Evolutionary conservation across 2,329 filamentous ascomycete genomes (phyloP).

Genomic region (Sclerotinia subarctica): DNA sequence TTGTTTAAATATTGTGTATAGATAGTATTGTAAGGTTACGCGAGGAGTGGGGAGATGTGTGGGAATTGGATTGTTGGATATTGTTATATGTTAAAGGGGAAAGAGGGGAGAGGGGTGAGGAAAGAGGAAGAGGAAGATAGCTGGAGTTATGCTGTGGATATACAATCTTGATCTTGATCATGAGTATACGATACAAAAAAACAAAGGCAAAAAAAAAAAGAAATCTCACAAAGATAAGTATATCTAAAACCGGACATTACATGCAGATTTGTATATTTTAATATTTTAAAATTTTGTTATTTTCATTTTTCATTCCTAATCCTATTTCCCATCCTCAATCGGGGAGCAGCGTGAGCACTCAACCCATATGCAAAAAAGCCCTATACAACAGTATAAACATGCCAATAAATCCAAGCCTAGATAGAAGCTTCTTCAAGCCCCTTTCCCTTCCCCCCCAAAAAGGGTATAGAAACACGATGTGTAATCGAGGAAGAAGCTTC

Average conservation of each 20-base stretch:
- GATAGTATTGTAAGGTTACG: no score
- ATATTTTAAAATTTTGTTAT: no score
- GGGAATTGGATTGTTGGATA: no score
- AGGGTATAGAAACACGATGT: not conserved
- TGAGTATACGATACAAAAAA: not conserved
- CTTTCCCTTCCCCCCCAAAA: not conserved
- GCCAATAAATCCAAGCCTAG: not conserved
- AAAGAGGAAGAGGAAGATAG: no score
- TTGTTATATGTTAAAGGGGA: no score
- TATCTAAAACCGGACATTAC: not conserved
- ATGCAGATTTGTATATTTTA: not conserved
- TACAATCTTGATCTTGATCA: no score
- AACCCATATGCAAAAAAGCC: constrained; percentile 11
- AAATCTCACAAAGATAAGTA: not conserved
- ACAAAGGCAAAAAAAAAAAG: not conserved
- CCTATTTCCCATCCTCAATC: not conserved
- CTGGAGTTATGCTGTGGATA: no score
- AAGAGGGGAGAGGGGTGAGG: no score
- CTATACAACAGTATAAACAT: not conserved
- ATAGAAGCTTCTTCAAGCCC: not conserved
- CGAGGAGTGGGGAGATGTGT: no score
- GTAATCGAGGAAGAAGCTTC: not conserved
- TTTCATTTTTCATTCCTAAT: not conserved
- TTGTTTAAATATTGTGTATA: no score
- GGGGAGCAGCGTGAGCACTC: constrained; percentile 15